Evolutionary conservation across 2,329 filamentous ascomycete genomes (phyloP), one percentile per base, ranked within the genome.

Genomic region (Fusarium coffeatum): DNA sequence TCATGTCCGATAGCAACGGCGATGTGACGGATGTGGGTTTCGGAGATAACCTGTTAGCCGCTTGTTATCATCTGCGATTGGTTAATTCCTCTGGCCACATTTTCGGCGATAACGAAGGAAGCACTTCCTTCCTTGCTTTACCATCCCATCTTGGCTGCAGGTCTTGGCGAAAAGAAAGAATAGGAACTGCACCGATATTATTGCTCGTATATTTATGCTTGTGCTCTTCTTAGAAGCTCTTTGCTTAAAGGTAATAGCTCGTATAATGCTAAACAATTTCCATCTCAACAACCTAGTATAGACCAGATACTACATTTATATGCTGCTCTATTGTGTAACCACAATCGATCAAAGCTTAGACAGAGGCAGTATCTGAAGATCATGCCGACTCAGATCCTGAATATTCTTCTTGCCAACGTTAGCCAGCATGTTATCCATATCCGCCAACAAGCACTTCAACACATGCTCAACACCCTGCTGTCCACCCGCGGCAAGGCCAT

Each of bases 391-490:
- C 34, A 74, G 45, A 8, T 74, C 71, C 6, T 16, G 34, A 12
- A 85, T 74, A 20, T 69, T 82, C 75, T 80, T 75, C 57, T 87
- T 85, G 0, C 88, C 87, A 5, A 83, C 78, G 48, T 89, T 76
- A 3, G 84, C 84, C 84, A 90, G 86, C 11, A 81, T 86, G 57
- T 87, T 82, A 74, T 89, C 87, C 18, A 79, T 69, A 49, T 82
- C 80, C 1, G 80, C 79, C 34, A 81, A 58, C 23, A 82, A 51
- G 4, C 86, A 79, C 42, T 78, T 81, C 51, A 87, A 60, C 22
- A 83, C 83, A 84, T 78, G 74, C 86, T 89, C 27, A 78, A 92
- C 90, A 18, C 92, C 81, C 20, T 80, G 76, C 2, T 76, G 76
- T 12, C 79, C 79, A 0, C 76, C 74, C 8, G 77, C 76, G 1